Conservation (phyloP, 2,329 filamentous ascomycete species). For the Botrytis galanthina region DNA sequence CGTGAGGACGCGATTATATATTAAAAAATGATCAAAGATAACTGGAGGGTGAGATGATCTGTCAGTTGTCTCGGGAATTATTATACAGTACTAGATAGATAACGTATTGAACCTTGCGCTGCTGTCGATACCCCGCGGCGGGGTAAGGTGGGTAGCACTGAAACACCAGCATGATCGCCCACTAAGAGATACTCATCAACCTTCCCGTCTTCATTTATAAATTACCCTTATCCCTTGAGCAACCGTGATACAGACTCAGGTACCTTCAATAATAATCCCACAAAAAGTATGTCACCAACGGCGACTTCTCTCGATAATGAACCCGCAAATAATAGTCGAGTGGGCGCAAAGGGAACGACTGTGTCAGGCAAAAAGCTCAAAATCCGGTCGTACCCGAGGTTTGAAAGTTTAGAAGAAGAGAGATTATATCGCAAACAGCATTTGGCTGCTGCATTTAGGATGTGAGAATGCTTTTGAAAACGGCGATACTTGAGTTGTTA, state of each 20-base stretch:
- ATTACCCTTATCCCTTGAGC: background rate
- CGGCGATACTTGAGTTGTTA: background rate
- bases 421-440: constrained; percentile 34
- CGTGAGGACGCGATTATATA: background rate
- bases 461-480: background rate
- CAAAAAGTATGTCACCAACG: constrained; percentile 39
- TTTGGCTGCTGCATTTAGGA: constrained; percentile 33
- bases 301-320: constrained; percentile 38
- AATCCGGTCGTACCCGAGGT: constrained; percentile 45
- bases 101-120: background rate
- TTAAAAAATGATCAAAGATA: background rate
- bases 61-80: background rate
- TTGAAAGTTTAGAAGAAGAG: constrained; percentile 30
- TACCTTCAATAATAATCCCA: no score
- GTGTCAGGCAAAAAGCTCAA: constrained; percentile 45
- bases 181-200: background rate
- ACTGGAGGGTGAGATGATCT: background rate
- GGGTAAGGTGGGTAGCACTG: background rate
- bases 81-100: background rate
- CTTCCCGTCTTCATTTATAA: background rate
- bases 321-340: constrained; percentile 43
- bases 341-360: constrained; percentile 47
- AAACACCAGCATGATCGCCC: background rate
- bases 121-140: background rate
- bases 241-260: background rate